A percentile compares a stretch with the other conserved stretches of the same genome.
phyloP scores from a whole-genome alignment of 768 basidiomycete genomes.

The Russula earlei region DNA sequence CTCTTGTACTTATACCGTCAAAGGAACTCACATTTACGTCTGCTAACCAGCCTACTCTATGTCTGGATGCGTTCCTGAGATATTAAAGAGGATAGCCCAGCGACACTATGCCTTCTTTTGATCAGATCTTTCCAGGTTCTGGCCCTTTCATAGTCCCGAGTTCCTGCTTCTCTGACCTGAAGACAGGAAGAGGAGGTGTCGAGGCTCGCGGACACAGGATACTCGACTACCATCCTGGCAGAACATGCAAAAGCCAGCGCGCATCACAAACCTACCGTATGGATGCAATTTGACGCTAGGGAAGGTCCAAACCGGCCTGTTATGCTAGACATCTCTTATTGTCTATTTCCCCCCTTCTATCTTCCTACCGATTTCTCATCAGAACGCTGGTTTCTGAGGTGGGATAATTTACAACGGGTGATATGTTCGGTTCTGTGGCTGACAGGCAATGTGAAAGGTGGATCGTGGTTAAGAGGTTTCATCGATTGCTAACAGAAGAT shows the following conservation, averaged over 20 bases:
- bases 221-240: not conserved
- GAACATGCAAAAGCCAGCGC: conserved; percentile 5
- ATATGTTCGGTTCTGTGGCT: no score
- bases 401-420: not conserved
- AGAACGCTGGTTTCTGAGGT: conserved; percentile 16
- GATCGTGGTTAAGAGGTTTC: conserved; percentile 13
- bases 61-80: conserved; percentile 19
- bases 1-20: conserved; percentile 7
- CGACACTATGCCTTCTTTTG: conserved; percentile 8
- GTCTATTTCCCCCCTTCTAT: not conserved
- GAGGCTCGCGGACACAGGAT: not conserved
- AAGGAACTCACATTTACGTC: not conserved
- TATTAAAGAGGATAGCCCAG: conserved; percentile 6
- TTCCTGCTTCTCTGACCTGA: not conserved
- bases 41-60: conserved; percentile 6
- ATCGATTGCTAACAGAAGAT: not conserved
- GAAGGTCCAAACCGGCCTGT: conserved; percentile 1
- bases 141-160: not conserved
- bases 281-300: conserved; percentile 9
- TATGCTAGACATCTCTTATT: conserved; percentile 11
- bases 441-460: conserved; percentile 6
- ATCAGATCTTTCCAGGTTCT: conserved; percentile 18
- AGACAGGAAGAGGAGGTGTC: conserved; percentile 7
- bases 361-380: conserved; percentile 3
- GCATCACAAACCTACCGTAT: conserved; percentile 1